Base-by-base conservation (phyloP, 805 yeast species). In the Suhomyces sp. region DNA sequence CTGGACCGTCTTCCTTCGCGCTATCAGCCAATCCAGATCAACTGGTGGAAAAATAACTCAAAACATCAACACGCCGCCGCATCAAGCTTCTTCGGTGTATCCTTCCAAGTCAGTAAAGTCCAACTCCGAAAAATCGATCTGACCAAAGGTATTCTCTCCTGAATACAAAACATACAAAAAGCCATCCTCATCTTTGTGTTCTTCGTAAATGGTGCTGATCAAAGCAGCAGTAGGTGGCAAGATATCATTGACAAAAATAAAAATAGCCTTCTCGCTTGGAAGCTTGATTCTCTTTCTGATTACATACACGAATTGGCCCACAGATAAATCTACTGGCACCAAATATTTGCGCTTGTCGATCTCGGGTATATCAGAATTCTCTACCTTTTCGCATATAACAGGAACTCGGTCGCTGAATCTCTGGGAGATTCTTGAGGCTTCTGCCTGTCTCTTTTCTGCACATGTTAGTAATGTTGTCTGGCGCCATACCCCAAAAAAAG, bases 221-320 rank as follows among this genome's bases (percentile, higher is more conserved):
- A 94, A 81, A 15, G 98, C 96, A 19, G 98, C 97, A 2, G 99
- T 94, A 46, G 98, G 98, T 9, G 99, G 99, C 61, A 94, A 81
- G 53, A 94, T 91, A 70, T 94, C 99, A 68, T 94, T 93, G 58
- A 94, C 97, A 70, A 94, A 94, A 60, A 94, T 91, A 73, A 94
- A 94, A 59, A 94, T 93, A 44, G 99, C 99, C 85, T 93, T 92
- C 72, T 94, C 99, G 27, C 97, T 88, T 47, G 97, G 97, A 58
- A 94, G 81, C 78, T 88, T 88, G 71, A 94, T 92, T 71, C 99
- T 87, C 76, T 93, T 92, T 73, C 99, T 86, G 63, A 94, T 90
- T 56, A 94, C 99, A 67, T 94, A 94, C 45, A 94, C 99, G 75
- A 94, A 93, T 73, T 94, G 99, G 44, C 99, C 99, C 54, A 94